A percentile compares a stretch with the other conserved stretches of the same genome.
Evolutionary conservation across 2,329 filamentous ascomycete genomes (phyloP).

Genomic region (Ophioceras dolichostomum): DNA sequence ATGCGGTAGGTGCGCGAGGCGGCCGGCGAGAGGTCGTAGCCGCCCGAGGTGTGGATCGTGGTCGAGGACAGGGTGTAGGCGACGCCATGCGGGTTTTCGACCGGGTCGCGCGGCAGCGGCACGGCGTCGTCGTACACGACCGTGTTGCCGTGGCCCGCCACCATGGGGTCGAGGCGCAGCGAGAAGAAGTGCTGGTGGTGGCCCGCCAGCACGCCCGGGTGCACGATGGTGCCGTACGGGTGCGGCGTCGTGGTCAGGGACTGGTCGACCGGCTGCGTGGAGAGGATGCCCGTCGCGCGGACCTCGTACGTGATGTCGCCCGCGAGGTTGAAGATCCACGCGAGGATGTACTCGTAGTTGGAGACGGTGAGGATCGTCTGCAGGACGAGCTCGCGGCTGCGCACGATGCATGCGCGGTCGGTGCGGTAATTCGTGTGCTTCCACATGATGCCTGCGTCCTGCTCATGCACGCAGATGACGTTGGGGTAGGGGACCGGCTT

Average conservation of each 20-base stretch:
- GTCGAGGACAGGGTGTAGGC: slow-evolving; percentile 30
- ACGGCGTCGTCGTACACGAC: slow-evolving; percentile 26
- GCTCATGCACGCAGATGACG: slow-evolving; percentile 57
- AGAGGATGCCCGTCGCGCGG: slow-evolving; percentile 54
- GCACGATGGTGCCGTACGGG: slow-evolving; percentile 49
- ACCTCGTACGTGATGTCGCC: slow-evolving; percentile 50
- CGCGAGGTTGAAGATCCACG: slow-evolving; percentile 45
- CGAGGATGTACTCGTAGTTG: slow-evolving; percentile 55
- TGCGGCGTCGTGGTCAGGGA: slow-evolving; percentile 37
- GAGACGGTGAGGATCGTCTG: slow-evolving; percentile 58
- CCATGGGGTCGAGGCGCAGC: slow-evolving; percentile 49
- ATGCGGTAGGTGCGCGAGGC: slow-evolving; percentile 36
- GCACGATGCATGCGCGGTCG: slow-evolving; percentile 43
- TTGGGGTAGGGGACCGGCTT: slow-evolving; percentile 31
- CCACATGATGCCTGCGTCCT: slow-evolving; percentile 59
- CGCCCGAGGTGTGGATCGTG: slow-evolving; percentile 26
- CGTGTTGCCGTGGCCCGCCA: slow-evolving; percentile 47
- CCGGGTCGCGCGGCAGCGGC: slow-evolving; percentile 25
- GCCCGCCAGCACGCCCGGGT: slow-evolving; percentile 50
- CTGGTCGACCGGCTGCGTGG: slow-evolving; percentile 43
- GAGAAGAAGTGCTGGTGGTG: slow-evolving; percentile 63
- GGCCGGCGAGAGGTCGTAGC: slow-evolving; percentile 35
- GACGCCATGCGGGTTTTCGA: slow-evolving; percentile 37
- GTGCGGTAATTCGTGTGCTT: slow-evolving; percentile 61
- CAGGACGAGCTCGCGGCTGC: slow-evolving; percentile 50